phyloP scores from a whole-genome alignment of 345 rosid species.

The Euphorbia tirucalli region DNA sequence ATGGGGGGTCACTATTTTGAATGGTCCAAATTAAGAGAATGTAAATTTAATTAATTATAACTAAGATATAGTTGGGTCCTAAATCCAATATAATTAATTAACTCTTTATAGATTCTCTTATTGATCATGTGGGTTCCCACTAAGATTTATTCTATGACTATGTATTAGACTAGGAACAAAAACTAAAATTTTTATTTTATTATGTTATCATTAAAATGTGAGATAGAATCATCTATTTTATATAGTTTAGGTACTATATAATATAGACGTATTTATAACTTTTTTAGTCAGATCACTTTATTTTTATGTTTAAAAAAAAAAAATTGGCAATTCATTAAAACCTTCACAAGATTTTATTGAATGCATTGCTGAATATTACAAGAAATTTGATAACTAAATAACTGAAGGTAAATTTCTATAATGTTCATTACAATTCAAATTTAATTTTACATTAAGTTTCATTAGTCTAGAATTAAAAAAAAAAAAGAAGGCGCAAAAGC shows the following conservation, averaged over 20 bases:
- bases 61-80: neutral
- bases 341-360: too few relatives aligned
- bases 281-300: neutral
- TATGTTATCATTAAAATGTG: neutral
- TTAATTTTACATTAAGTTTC: too few relatives aligned
- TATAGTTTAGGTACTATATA: neutral
- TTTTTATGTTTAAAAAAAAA: too few relatives aligned
- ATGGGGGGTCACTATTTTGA: neutral
- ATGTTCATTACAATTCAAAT: too few relatives aligned
- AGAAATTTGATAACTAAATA: too few relatives aligned
- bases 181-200: neutral
- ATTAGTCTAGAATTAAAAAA: too few relatives aligned
- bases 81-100: neutral
- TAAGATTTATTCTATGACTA: neutral
- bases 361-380: too few relatives aligned
- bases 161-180: neutral
- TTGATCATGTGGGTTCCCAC: conserved; percentile 1
- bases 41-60: neutral
- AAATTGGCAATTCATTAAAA: too few relatives aligned
- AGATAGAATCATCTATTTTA: neutral
- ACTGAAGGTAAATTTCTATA: too few relatives aligned
- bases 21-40: neutral
- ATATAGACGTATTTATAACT: too few relatives aligned
- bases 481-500: too few relatives aligned
- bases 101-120: neutral